Percentiles rank a stretch among this genome's conserved stretches.
Conservation (phyloP, 805 yeast genomes). For the Barnettozyma vustinii region DNA sequence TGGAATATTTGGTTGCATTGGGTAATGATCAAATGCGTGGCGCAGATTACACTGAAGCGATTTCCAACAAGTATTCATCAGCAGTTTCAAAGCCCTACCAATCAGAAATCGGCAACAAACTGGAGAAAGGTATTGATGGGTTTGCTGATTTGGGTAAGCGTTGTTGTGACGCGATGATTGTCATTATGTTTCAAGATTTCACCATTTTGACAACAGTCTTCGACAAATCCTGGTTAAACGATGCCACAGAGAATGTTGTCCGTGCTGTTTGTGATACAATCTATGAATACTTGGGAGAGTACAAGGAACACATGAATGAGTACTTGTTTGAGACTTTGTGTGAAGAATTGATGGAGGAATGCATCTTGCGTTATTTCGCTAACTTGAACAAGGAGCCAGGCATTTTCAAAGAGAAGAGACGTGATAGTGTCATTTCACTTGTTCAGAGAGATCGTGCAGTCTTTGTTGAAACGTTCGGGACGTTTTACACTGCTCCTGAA, state of each 20-base stretch:
- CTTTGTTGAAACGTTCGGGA: slow-evolving; percentile 48
- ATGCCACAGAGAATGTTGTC: slow-evolving; percentile 42
- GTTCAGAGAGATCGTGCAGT: slow-evolving; percentile 57
- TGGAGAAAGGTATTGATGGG: slow-evolving; percentile 69
- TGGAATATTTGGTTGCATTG: slow-evolving; percentile 75
- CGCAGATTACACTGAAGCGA: slow-evolving; percentile 64
- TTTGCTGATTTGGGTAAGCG: slow-evolving; percentile 69
- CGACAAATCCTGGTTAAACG: slow-evolving; percentile 55
- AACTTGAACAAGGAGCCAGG: slow-evolving; percentile 39
- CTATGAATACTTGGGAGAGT: slow-evolving; percentile 68
- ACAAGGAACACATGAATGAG: slow-evolving; percentile 46
- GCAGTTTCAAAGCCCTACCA: slow-evolving; percentile 61
- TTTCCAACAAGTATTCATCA: slow-evolving; percentile 58
- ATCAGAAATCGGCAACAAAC: slow-evolving; percentile 48
- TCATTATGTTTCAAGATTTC: slow-evolving; percentile 68
- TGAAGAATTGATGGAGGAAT: slow-evolving; percentile 48
- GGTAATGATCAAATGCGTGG: slow-evolving; percentile 80
- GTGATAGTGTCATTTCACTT: slow-evolving; percentile 40
- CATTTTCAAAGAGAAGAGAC: slow-evolving; percentile 32
- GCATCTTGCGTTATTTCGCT: slow-evolving; percentile 43
- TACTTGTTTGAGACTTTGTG: slow-evolving; percentile 48
- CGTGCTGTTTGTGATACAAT: slow-evolving; percentile 65
- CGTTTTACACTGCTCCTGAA: slow-evolving; percentile 33
- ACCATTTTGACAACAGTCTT: slow-evolving; percentile 54
- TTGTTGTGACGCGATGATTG: slow-evolving; percentile 49